Conservation (phyloP, 768 basidiomycete genomes). For the Hebeloma cylindrosporum region DNA sequence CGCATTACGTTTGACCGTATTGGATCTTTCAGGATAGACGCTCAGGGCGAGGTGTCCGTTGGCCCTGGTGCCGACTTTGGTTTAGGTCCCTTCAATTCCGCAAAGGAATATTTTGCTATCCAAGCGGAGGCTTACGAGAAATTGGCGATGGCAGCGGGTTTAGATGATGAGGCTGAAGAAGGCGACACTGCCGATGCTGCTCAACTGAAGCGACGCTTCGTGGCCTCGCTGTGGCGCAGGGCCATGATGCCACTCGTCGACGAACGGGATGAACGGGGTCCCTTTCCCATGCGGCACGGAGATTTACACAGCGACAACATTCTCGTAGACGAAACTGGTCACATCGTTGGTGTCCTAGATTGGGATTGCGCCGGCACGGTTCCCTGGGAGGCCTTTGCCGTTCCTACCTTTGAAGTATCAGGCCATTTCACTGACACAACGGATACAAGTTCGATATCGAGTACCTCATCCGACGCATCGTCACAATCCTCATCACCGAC, state of each 20-base stretch:
- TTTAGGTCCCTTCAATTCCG: constrained; percentile 39
- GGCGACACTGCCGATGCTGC: constrained; percentile 24
- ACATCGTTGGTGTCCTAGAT: constrained; percentile 42
- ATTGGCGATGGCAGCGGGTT: constrained; percentile 35
- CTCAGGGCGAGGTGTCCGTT: constrained; percentile 33
- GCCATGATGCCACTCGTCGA: constrained; percentile 43
- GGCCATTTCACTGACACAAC: constrained; percentile 35
- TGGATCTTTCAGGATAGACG: constrained; percentile 38
- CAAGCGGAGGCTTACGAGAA: constrained; percentile 42
- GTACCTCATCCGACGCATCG: constrained; percentile 18
- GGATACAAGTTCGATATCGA: constrained; percentile 19
- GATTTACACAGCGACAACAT: constrained; percentile 44
- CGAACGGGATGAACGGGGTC: constrained; percentile 37
- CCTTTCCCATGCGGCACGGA: constrained; percentile 43
- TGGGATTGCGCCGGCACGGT: constrained; percentile 46
- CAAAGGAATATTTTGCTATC: constrained; percentile 39
- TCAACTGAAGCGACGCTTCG: constrained; percentile 36
- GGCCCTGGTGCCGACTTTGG: constrained; percentile 44
- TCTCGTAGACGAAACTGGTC: constrained; percentile 38
- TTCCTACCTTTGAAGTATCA: constrained; percentile 42
- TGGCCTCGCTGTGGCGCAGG: constrained; percentile 39
- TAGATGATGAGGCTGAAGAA: constrained; percentile 27
- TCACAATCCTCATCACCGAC: constrained; percentile 18
- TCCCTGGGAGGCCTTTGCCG: constrained; percentile 44
- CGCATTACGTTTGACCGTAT: constrained; percentile 40